Conservation (phyloP, 257 asterid species). For the Solanum chmielewskii region DNA sequence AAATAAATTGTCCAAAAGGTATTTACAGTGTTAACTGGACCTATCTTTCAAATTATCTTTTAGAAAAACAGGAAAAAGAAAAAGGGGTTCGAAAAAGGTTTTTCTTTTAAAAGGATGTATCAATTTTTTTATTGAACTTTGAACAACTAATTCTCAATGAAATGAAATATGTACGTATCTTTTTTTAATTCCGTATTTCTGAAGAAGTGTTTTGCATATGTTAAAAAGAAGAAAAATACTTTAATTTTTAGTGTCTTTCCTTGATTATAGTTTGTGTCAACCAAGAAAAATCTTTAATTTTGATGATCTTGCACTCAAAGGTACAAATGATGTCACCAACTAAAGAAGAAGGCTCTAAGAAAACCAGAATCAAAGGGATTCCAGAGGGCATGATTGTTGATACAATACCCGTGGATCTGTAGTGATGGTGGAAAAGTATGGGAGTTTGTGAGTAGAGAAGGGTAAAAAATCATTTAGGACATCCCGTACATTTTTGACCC, state of each 20-base stretch:
- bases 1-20: background rate
- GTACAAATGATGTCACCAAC: background rate
- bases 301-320: background rate
- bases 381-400: background rate
- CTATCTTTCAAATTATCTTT: background rate
- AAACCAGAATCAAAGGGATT: background rate
- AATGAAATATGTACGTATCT: background rate
- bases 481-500: background rate
- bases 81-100: background rate
- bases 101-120: background rate
- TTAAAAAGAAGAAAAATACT: too few relatives aligned
- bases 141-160: background rate
- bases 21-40: background rate
- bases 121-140: background rate
- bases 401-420: background rate
- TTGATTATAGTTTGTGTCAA: background rate
- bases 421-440: background rate
- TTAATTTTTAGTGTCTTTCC: background rate
- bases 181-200: background rate
- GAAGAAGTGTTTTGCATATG: background rate
- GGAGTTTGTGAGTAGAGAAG: background rate
- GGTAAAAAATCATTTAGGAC: background rate
- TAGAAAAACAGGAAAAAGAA: background rate
- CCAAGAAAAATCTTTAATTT: background rate
- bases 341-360: background rate